These are phyloP conservation scores for Sordaria brevicollis DNA, from an alignment of 495 filamentous ascomycete genomes.

Conservation along the genomic window DNA sequence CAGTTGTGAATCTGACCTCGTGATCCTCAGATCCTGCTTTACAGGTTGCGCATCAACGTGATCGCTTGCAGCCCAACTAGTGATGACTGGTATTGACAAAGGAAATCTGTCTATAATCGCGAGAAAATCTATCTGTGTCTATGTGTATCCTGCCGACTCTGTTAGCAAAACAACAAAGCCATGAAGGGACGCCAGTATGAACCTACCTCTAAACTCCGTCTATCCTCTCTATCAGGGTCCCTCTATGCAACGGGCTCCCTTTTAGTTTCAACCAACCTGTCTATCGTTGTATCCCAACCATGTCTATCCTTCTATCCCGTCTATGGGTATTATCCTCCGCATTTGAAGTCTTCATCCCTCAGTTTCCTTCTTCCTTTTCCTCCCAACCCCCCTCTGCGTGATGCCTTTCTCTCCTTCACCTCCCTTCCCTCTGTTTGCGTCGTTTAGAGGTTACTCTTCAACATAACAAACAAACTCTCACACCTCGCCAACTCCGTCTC, in stretches of 20 bases:
- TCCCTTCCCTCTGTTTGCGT: neutral
- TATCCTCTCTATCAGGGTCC: neutral
- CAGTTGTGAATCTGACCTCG: no score
- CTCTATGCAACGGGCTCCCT: neutral
- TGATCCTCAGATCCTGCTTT: no score
- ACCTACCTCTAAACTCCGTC: neutral
- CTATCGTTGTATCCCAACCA: neutral
- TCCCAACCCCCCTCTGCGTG: neutral
- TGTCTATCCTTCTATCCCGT: neutral
- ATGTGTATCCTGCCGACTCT: neutral
- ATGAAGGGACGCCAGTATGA: no score
- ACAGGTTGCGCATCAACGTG: neutral
- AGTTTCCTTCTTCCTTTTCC: neutral
- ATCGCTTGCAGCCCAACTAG: neutral
- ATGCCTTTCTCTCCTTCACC: neutral
- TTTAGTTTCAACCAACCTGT: neutral
- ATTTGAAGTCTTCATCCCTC: neutral
- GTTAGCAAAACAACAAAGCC: neutral
- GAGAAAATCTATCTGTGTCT: neutral
- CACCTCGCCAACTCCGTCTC: constrained; percentile 32
- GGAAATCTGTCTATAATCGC: neutral
- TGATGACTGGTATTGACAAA: neutral
- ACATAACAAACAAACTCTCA: constrained; percentile 35
- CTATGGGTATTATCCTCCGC: neutral
- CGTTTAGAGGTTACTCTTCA: constrained; percentile 14